Base-by-base conservation (phyloP, 2,329 filamentous ascomycete genomes). In the Chrysoporthe puriensis region DNA sequence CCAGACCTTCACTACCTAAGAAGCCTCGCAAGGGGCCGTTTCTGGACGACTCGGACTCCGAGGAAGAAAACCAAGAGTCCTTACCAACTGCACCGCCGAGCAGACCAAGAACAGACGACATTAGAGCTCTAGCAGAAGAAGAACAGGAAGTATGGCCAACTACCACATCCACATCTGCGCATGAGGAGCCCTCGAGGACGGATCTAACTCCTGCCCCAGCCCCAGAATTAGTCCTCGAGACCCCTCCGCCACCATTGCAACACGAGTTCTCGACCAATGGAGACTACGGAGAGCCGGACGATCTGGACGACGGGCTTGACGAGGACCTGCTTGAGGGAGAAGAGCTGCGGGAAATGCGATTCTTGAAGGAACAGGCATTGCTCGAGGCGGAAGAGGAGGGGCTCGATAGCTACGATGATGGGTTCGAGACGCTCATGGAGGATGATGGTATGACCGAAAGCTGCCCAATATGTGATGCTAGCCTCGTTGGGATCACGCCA, bases 381-480 rank as follows among this genome's bases (percentile, higher is more conserved):
- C 81, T 90, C 3, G 88, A 91, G 71, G 86, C 85, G 3, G 84
- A 88, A 71, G 87, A 88, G 69, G 26, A 42, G 11, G 83, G 81
- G 8, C 76, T 79, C 3, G 74, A 79, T 32, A 78, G 77, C 57
- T 74, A 74, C 32, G 76, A 79, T 52, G 75, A 75, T 16, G 72
- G 75, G 14, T 73, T 76, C 8, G 77, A 78, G n/a, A 72, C 70
- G 4, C 66, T 76, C n/a, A 71, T 71, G 66, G 72, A 65, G 1
- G 73, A 76, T 40, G 74, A 76, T 26, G 73, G 73, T 21, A 79
- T 79, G 72, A 73, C 77, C 11, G 77, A 77, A 64, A 79, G 77
- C 54, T 98, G 94, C 76, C 95, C 95, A 0, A 89, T 98, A 40
- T 98, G 96, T 77, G 87, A 86, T 72, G 82, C 83, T 1, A 88